A percentile compares a stretch with the other conserved stretches of the same genome.
phyloP scores from a whole-genome alignment of 257 asterid species.

The Petunia axillaris region DNA sequence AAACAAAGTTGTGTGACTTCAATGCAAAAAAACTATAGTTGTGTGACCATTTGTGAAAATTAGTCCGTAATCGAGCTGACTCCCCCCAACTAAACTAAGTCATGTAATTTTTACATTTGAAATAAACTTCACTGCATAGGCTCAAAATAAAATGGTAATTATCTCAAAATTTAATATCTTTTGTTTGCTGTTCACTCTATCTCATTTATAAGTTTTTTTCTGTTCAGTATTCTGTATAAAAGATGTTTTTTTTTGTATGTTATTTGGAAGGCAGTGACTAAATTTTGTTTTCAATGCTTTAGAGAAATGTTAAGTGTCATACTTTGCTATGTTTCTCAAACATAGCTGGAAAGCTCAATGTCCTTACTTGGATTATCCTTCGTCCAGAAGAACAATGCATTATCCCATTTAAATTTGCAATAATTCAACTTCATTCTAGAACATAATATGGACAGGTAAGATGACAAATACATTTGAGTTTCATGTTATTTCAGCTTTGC shows the following conservation, averaged over 20 bases:
- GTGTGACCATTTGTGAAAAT: too few relatives aligned
- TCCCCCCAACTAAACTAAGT: too few relatives aligned
- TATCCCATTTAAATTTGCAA: not conserved
- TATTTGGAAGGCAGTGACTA: not conserved
- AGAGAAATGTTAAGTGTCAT: not conserved
- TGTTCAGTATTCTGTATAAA: not conserved
- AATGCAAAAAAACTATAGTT: too few relatives aligned
- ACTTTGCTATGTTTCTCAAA: not conserved
- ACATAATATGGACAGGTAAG: not conserved
- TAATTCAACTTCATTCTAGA: not conserved
- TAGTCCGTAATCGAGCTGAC: too few relatives aligned
- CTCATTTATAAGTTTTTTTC: too few relatives aligned
- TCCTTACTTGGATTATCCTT: not conserved
- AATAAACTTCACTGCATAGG: too few relatives aligned
- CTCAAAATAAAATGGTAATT: too few relatives aligned
- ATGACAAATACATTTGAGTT: not conserved
- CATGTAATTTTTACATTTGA: too few relatives aligned
- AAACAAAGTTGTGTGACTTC: too few relatives aligned
- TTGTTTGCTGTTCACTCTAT: too few relatives aligned
- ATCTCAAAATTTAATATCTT: too few relatives aligned
- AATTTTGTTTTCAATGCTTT: not conserved
- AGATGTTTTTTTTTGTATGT: not conserved
- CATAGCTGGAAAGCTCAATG: not conserved
- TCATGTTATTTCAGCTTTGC: not conserved
- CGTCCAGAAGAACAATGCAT: not conserved